Evolutionary conservation across 805 yeast genomes (phyloP).

Genomic region (Candida qinlingensis): DNA sequence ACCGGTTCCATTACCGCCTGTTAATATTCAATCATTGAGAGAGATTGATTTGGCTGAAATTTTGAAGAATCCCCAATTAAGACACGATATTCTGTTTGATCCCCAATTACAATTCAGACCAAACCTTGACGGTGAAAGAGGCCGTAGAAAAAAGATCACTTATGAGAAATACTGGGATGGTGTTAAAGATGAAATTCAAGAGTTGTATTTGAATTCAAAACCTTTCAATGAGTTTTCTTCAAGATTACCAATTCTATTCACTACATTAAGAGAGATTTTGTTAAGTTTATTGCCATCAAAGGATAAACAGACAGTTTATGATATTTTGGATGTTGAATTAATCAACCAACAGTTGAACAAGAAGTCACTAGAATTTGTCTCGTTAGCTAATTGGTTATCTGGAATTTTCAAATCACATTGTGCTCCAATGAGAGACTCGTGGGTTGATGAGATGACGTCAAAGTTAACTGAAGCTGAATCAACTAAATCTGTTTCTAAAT

Average conservation of each 20-base stretch:
- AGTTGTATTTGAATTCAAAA: slow-evolving; percentile 29
- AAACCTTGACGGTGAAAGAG: slow-evolving; percentile 86
- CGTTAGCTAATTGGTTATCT: slow-evolving; percentile 69
- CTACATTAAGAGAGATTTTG: slow-evolving; percentile 73
- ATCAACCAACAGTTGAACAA: slow-evolving; percentile 68
- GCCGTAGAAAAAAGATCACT: slow-evolving; percentile 65
- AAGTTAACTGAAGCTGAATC: slow-evolving; percentile 33
- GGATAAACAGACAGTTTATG: slow-evolving; percentile 61
- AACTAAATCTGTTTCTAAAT: slow-evolving; percentile 29
- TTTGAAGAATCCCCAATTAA: slow-evolving; percentile 81
- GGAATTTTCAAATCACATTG: slow-evolving; percentile 80
- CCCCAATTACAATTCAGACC: slow-evolving; percentile 91
- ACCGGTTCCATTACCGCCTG: slow-evolving; percentile 68
- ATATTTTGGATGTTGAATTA: slow-evolving; percentile 71
- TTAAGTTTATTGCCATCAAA: slow-evolving; percentile 71
- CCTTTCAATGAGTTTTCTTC: slow-evolving; percentile 15
- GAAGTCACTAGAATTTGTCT: slow-evolving; percentile 67
- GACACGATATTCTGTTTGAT: slow-evolving; percentile 91
- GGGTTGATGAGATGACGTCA: slow-evolving; percentile 80
- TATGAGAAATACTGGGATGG: slow-evolving; percentile 84
- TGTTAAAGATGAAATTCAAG: slow-evolving; percentile 61
- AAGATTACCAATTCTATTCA: slow-evolving; percentile 60
- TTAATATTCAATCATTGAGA: slow-evolving; percentile 70
- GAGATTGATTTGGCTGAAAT: slow-evolving; percentile 88
- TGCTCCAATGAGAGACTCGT: slow-evolving; percentile 90